Percentiles rank a stretch among this genome's conserved stretches.
These are phyloP conservation scores for Pseudonitzschia multiseries DNA, from an alignment of 108 stramenopile genomes.

Conservation along the genomic window DNA sequence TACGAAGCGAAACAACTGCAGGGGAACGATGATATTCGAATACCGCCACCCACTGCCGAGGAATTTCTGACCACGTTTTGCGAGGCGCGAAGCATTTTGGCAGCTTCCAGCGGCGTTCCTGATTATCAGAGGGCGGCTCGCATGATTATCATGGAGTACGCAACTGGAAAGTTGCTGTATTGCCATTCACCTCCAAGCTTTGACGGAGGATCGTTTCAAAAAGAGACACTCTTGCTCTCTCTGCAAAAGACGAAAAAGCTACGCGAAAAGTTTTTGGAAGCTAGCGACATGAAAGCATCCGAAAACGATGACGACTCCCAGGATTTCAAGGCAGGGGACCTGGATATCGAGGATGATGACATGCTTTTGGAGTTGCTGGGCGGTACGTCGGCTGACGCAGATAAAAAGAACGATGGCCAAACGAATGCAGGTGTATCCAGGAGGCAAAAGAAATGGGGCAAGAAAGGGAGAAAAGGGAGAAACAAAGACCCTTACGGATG, in stretches of 20 bases:
- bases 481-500: slow-evolving; percentile 92
- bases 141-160: slow-evolving; percentile 94
- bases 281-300: background rate
- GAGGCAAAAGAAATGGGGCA: slow-evolving; percentile 77
- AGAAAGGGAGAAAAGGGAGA: slow-evolving; percentile 83
- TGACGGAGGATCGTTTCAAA: slow-evolving; percentile 45
- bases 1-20: slow-evolving; percentile 30
- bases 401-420: slow-evolving; percentile 17
- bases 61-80: slow-evolving; percentile 91
- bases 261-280: slow-evolving; percentile 37
- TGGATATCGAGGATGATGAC: slow-evolving; percentile 40
- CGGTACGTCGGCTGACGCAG: slow-evolving; percentile 14
- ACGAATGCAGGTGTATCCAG: slow-evolving; percentile 51
- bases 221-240: slow-evolving; percentile 68
- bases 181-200: slow-evolving; percentile 89
- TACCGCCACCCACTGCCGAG: slow-evolving; percentile 81
- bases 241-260: slow-evolving; percentile 69
- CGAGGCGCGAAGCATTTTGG: slow-evolving; percentile 86
- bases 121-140: slow-evolving; percentile 93
- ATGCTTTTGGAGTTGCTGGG: slow-evolving; percentile 47
- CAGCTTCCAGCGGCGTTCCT: slow-evolving; percentile 87
- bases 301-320: slow-evolving; percentile 37
- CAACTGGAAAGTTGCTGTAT: slow-evolving; percentile 89
- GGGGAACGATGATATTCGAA: slow-evolving; percentile 16
- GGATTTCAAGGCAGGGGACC: slow-evolving; percentile 34